Evolutionary conservation across 768 basidiomycete species (phyloP).

Genomic region (Pisolithus albus): DNA sequence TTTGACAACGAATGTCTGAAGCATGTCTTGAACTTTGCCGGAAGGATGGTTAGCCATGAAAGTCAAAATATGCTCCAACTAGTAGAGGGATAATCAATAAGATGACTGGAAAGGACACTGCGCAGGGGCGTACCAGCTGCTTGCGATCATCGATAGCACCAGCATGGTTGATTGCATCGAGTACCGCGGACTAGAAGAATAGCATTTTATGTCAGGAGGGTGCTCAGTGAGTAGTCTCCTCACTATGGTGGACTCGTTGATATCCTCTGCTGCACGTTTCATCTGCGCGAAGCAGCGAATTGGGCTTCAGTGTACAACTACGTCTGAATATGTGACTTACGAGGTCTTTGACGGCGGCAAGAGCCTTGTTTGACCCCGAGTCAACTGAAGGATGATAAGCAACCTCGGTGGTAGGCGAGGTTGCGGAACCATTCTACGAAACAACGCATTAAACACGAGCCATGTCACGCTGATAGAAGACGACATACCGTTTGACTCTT

Average conservation of each 20-base stretch:
- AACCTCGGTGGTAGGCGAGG: slow-evolving; percentile 10
- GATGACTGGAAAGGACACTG: not conserved
- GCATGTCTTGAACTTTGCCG: slow-evolving; percentile 35
- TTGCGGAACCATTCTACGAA: slow-evolving; percentile 5
- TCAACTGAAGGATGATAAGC: slow-evolving; percentile 8
- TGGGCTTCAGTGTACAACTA: not conserved
- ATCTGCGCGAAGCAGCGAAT: slow-evolving; percentile 8
- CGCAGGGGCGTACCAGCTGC: slow-evolving; percentile 48
- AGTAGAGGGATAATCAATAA: not conserved
- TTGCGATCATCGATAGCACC: slow-evolving; percentile 73
- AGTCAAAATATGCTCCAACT: slow-evolving; percentile 69
- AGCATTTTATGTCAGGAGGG: not conserved
- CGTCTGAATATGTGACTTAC: slow-evolving; percentile 4
- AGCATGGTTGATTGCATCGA: slow-evolving; percentile 55
- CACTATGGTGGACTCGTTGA: slow-evolving; percentile 23
- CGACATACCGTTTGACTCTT: slow-evolving; percentile 21
- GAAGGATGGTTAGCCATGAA: slow-evolving; percentile 55
- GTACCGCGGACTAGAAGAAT: slow-evolving; percentile 41
- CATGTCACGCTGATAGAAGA: not conserved
- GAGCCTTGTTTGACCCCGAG: slow-evolving; percentile 16
- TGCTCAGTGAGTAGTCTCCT: not conserved
- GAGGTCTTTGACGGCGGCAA: slow-evolving; percentile 25
- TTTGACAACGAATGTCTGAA: slow-evolving; percentile 38
- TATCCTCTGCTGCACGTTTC: slow-evolving; percentile 25
- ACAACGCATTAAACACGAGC: not conserved